Conservation (phyloP, 2,329 filamentous ascomycete species). For the Coleophoma cylindrospora region DNA sequence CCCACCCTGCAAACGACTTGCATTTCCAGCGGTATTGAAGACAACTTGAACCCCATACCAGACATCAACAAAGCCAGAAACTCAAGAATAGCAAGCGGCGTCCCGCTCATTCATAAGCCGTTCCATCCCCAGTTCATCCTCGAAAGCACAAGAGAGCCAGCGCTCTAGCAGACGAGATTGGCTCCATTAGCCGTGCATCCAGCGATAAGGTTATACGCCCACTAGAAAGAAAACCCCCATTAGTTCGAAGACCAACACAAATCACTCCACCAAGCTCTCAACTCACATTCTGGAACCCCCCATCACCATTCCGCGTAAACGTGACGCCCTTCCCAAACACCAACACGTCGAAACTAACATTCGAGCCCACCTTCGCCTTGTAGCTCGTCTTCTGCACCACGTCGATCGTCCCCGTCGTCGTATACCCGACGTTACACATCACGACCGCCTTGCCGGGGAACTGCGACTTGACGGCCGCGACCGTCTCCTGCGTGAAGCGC, state of each 20-base stretch:
- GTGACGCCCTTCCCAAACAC: conserved; percentile 7
- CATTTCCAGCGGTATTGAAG: no score
- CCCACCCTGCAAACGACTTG: no score
- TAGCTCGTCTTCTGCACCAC: conserved; percentile 7
- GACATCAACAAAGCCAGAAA: no score
- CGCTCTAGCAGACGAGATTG: neutral
- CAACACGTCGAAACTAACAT: conserved; percentile 11
- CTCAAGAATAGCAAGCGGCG: no score
- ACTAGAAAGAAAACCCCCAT: neutral
- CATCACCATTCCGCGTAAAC: conserved; percentile 8
- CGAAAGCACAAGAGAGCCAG: no score
- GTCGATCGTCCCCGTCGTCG: conserved; percentile 3
- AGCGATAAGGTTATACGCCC: neutral
- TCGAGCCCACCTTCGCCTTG: conserved; percentile 10
- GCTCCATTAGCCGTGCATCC: neutral
- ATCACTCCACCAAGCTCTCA: neutral
- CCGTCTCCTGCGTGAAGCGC: conserved; percentile 13
- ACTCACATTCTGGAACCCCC: conserved; percentile 9
- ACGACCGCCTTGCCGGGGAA: conserved; percentile 10
- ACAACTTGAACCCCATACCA: no score
- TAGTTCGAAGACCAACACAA: no score
- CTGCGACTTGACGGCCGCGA: conserved; percentile 2
- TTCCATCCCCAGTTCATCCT: no score
- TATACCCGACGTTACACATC: conserved; percentile 12
- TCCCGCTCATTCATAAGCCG: no score